Conservation (phyloP, 768 basidiomycete species). For the Xerocomellus dryophilus region DNA sequence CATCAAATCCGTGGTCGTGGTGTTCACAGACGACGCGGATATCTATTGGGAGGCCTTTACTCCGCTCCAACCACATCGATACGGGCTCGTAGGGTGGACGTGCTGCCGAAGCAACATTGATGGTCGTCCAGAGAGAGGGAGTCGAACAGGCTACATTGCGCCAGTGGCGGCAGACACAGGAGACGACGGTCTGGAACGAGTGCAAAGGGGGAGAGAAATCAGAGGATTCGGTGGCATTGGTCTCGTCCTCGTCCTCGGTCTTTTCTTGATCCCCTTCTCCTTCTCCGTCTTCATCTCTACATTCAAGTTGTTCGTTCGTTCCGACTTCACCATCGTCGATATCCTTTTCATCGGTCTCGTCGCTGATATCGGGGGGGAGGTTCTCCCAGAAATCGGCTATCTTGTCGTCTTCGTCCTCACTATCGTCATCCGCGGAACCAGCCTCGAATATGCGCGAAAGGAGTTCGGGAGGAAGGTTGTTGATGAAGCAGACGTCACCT, state of each 20-base stretch:
- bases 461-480: conserved; percentile 54
- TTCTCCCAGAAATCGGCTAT: neutral
- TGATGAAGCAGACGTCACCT: conserved; percentile 43
- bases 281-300: conserved; percentile 27
- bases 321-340: conserved; percentile 7
- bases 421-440: conserved; percentile 45
- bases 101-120: conserved; percentile 28
- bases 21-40: conserved; percentile 48
- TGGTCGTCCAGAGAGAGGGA: conserved; percentile 53
- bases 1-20: conserved; percentile 14
- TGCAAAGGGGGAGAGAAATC: conserved; percentile 2
- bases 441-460: conserved; percentile 53
- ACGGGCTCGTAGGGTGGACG: conserved; percentile 45
- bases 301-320: neutral
- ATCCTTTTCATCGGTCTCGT: conserved; percentile 25
- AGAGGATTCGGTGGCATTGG: conserved; percentile 4
- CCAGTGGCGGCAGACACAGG: conserved; percentile 48
- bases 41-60: conserved; percentile 51
- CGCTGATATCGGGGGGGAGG: conserved; percentile 22
- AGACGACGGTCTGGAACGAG: conserved; percentile 44
- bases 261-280: neutral
- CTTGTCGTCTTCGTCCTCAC: conserved; percentile 38
- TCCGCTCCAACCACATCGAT: conserved; percentile 47
- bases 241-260: neutral
- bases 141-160: conserved; percentile 51